These are phyloP conservation scores for Apiotrichum porosum DNA, from an alignment of 1,284 basidiomycete genomes.

Conservation along the genomic window DNA sequence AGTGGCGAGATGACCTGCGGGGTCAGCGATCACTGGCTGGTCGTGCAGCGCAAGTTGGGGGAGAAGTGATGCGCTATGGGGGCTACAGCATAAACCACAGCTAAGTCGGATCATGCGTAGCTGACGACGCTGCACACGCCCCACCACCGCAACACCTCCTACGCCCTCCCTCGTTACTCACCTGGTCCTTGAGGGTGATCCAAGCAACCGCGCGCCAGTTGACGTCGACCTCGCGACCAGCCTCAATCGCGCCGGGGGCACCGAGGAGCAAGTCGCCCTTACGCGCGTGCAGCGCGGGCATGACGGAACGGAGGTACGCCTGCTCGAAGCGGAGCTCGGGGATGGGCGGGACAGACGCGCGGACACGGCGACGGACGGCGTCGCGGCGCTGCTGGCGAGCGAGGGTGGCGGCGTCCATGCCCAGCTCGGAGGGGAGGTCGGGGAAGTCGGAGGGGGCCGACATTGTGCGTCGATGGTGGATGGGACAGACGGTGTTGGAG, in stretches of 20 bases:
- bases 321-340: slow-evolving; percentile 48
- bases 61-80: too few species aligned
- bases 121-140: too few species aligned
- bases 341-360: slow-evolving; percentile 38
- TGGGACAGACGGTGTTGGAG: slow-evolving; percentile 5
- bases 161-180: slow-evolving; percentile 23
- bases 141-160: not conserved
- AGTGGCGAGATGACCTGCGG: slow-evolving; percentile 28
- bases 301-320: slow-evolving; percentile 23
- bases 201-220: slow-evolving; percentile 38
- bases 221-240: slow-evolving; percentile 39
- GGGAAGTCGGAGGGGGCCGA: slow-evolving; percentile 19
- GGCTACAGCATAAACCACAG: too few species aligned
- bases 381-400: slow-evolving; percentile 18
- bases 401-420: slow-evolving; percentile 12
- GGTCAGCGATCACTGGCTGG: slow-evolving; percentile 1
- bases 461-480: too few species aligned
- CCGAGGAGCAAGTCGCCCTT: not conserved
- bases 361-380: slow-evolving; percentile 37
- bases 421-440: slow-evolving; percentile 17
- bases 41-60: not conserved
- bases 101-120: too few species aligned
- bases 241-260: slow-evolving; percentile 7
- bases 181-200: slow-evolving; percentile 47
- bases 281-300: slow-evolving; percentile 31